Percentiles rank a stretch among this genome's conserved stretches.
These are phyloP conservation scores for Evernia prunastri DNA, from an alignment of 495 filamentous ascomycete species.

Conservation along the genomic window DNA sequence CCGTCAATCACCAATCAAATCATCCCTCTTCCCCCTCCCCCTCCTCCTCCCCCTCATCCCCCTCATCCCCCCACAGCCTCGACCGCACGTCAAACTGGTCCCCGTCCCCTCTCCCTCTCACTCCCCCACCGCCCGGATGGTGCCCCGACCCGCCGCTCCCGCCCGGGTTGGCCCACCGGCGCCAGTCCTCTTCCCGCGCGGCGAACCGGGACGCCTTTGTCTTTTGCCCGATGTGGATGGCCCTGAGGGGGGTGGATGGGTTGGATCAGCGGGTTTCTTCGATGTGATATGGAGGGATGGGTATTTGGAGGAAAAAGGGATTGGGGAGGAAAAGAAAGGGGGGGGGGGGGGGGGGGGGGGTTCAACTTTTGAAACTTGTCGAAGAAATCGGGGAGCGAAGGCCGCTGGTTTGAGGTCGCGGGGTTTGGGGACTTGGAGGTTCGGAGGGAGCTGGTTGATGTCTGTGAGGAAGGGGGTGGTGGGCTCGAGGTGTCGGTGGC, in stretches of 20 bases:
- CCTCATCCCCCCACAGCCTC: neutral
- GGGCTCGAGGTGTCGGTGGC: neutral
- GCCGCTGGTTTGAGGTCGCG: neutral
- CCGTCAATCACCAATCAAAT: too few species aligned
- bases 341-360: too few species aligned
- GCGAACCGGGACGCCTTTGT: neutral
- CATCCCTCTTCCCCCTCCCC: neutral
- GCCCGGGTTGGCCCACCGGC: neutral
- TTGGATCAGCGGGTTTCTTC: neutral
- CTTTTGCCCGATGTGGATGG: neutral
- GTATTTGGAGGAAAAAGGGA: neutral
- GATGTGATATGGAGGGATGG: constrained; percentile 1
- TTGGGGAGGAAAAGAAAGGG: too few species aligned
- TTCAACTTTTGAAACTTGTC: neutral
- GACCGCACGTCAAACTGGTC: neutral
- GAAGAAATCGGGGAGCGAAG: neutral
- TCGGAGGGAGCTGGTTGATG: too few species aligned
- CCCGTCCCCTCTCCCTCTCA: neutral
- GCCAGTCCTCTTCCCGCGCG: neutral
- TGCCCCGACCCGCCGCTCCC: neutral
- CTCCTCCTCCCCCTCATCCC: neutral
- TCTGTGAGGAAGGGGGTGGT: neutral
- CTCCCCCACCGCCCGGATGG: neutral
- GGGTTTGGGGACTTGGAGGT: neutral
- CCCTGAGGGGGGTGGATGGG: neutral